Evolutionary conservation across 2,329 filamentous ascomycete species (phyloP).

Genomic region (Colletotrichum navitas): DNA sequence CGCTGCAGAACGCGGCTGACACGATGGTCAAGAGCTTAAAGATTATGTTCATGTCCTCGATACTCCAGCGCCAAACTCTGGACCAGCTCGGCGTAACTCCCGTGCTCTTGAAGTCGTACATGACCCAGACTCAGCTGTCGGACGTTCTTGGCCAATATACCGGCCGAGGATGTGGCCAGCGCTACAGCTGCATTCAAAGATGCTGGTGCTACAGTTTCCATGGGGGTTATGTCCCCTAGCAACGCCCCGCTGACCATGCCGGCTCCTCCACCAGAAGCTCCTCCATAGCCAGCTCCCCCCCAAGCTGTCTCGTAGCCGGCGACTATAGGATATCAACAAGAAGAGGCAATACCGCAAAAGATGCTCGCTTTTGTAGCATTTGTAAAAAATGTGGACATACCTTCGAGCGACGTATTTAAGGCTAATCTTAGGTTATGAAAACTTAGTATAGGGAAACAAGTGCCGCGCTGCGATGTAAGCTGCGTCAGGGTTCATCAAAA

Average conservation of each 20-base stretch:
- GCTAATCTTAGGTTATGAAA: background rate
- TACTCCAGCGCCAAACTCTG: conserved; percentile 31
- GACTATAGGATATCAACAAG: background rate
- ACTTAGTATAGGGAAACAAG: background rate
- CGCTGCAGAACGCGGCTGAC: conserved; percentile 31
- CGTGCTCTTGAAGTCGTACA: conserved; percentile 23
- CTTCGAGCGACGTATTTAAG: background rate
- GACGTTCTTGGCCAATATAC: conserved; percentile 35
- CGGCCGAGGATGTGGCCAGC: conserved; percentile 23
- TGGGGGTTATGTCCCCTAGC: conserved; percentile 27
- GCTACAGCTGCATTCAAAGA: conserved; percentile 24
- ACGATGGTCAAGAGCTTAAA: conserved; percentile 37
- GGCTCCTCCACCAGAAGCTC: too few species aligned
- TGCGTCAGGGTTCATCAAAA: too few species aligned
- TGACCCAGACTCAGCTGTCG: conserved; percentile 33
- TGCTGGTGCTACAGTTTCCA: conserved; percentile 15
- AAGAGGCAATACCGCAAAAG: background rate
- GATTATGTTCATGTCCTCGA: conserved; percentile 40
- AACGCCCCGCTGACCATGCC: conserved; percentile 47
- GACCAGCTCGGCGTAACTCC: conserved; percentile 33
- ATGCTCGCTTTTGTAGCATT: background rate
- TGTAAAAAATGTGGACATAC: background rate
- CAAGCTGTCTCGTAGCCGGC: background rate
- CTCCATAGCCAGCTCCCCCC: background rate
- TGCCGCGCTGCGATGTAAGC: background rate